A percentile compares a stretch with the other conserved stretches of the same genome.
Conservation (phyloP, 371 early-diverging fungal genomes). For the Syncephalastrum contaminatum region DNA sequence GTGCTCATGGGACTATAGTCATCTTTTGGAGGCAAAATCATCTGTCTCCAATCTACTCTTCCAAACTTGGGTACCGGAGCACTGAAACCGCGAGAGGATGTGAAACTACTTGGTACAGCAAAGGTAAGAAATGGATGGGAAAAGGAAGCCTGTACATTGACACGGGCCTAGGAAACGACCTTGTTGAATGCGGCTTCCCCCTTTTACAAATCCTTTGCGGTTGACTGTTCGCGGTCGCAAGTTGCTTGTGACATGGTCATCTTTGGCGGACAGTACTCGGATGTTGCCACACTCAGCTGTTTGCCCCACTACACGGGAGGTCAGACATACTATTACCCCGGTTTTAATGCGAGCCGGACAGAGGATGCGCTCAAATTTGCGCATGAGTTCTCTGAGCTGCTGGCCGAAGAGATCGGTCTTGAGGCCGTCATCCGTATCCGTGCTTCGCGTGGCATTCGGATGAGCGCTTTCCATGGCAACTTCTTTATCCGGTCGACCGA, state of each 20-base stretch:
- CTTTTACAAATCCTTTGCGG: slow-evolving; percentile 95
- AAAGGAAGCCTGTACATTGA: background rate
- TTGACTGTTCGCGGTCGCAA: slow-evolving; percentile 89
- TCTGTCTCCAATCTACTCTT: slow-evolving; percentile 78
- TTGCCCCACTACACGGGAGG: slow-evolving; percentile 95
- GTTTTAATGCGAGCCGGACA: slow-evolving; percentile 84
- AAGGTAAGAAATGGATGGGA: slow-evolving; percentile 37
- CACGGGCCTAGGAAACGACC: slow-evolving; percentile 60
- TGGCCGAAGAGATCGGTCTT: slow-evolving; percentile 84
- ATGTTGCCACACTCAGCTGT: slow-evolving; percentile 89
- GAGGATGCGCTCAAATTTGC: slow-evolving; percentile 90
- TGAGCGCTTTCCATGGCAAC: slow-evolving; percentile 94
- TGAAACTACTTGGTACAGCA: slow-evolving; percentile 82
- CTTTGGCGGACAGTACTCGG: slow-evolving; percentile 87
- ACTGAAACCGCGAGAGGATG: slow-evolving; percentile 83
- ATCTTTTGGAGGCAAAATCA: slow-evolving; percentile 88
- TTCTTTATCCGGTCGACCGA: slow-evolving; percentile 97
- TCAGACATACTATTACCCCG: slow-evolving; percentile 92
- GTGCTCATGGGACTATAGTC: slow-evolving; percentile 26
- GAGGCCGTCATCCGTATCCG: slow-evolving; percentile 97
- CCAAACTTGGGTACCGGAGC: slow-evolving; percentile 84
- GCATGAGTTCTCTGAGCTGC: slow-evolving; percentile 82
- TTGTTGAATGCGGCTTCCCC: slow-evolving; percentile 79
- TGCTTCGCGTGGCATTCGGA: slow-evolving; percentile 84
- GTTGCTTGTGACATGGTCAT: slow-evolving; percentile 93